Evolutionary conservation across 352 stramenopile species (phyloP), one percentile per base, ranked within the genome.

Genomic region (Phytophthora europaea): DNA sequence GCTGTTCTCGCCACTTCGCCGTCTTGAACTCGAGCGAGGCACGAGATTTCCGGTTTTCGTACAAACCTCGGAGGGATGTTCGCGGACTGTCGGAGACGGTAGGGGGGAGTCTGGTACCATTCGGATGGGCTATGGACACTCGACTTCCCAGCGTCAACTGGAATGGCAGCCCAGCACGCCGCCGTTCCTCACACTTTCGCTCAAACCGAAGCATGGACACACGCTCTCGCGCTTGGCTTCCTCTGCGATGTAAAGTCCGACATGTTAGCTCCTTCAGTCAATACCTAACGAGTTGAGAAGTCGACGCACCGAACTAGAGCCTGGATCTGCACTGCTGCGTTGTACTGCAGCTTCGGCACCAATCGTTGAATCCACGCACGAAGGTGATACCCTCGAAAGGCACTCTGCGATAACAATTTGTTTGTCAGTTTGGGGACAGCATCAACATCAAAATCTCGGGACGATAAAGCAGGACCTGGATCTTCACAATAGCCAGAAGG

Each of bases 261-360:
- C 5, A 16, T 5, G 23, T 72, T 73, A 57, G 26, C 13, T 13
- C 7, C 16, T 16, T 38, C 9, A 36, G 22, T 13, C 22, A 22
- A 4, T 20, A 9, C 15, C 28, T 4, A 8, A 31, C 28, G 28
- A 31, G 28, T 31, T 12, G 16, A n/a, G 36, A 58, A 4, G n/a
- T 9, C 16, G 33, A 74, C 70, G 12, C 68, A 89, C 81, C 81
- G 82, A 34, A 91, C 80, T 15, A 91, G 65, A 45, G 76, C 73
- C 43, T 91, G 84, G 63, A 90, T 90, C 54, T 90, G 84, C 8
- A 91, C 47, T 6, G 67, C 82, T 5, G 84, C 70, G n/a, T 80
- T 60, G 22, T 72, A 26, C 28, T 75, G 76, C 1, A 91, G 56
- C 40, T 76, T 83, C 0, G 76, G 67, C n/a, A 90, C 84, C 16